Base-by-base conservation (phyloP, 495 filamentous ascomycete species). In the Penicillium simplicissimum region DNA sequence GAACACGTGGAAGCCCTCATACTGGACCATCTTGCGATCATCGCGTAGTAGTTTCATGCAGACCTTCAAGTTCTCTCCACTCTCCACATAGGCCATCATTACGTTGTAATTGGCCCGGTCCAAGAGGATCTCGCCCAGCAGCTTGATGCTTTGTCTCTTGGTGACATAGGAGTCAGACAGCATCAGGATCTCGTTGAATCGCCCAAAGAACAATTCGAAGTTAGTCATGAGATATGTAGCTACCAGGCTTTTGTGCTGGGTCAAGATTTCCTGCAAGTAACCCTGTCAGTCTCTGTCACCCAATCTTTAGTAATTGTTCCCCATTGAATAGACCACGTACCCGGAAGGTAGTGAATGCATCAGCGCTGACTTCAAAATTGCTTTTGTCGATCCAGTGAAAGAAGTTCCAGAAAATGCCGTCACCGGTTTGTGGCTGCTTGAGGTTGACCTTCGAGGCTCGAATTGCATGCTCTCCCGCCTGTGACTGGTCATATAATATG, bases 1-100 rank as follows among this genome's bases (percentile, higher is more conserved):
- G 81, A 98, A 98, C 37, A 98, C 94, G 74, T 99, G 96, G 74
- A 99, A 99, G 25, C 92, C 94, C 75, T 99, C 96, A 71, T 98
- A 99, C 71, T 97, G 93, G 53, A 99, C 95, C 91, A 98, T 99
- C 73, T 95, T 93, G 66, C 93, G 85, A 71, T 98, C 94, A 74
- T 97, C 94, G 52, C 90, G 85, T 56, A 99, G 78, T 55, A 98
- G 80, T 71, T 96, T 97, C 96, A 99, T 99, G 76, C 91, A 93
- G 55, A 97, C 85, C 79, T 99, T 99, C 62, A 99, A 83, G 70
- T 98, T 92, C 67, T 97, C 93, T 38, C 92, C 92, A 42, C 90
- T 87, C 72, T 97, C 92, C 51, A 99, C 95, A 76, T 99, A 99
- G 42, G 85, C 84, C 58, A 93, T 96, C 96, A 99, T 99, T 69